phyloP scores from a whole-genome alignment of 495 filamentous ascomycete species.

The Talaromyces liani region DNA sequence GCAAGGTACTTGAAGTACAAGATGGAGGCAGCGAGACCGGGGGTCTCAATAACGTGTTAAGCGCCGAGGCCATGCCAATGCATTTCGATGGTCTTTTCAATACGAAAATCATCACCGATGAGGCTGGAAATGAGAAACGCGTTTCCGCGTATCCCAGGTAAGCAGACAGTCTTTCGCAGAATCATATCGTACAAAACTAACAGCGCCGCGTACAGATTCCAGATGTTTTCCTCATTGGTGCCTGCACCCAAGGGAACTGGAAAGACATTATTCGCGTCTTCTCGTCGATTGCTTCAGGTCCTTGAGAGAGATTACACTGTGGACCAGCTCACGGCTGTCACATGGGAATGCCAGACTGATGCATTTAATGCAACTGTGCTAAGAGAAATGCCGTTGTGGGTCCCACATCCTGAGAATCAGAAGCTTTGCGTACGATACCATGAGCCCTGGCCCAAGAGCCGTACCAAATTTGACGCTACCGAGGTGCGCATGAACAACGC shows the following conservation, averaged over 20 bases:
- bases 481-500: conserved; percentile 32
- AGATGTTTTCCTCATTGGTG: conserved; percentile 44
- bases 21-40: conserved; percentile 21
- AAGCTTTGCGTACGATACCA: conserved; percentile 46
- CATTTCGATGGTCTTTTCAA: conserved; percentile 52
- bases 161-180: background rate
- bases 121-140: background rate
- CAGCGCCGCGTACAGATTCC: conserved; percentile 28
- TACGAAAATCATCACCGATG: conserved; percentile 27
- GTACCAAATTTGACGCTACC: conserved; percentile 40
- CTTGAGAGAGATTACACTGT: background rate
- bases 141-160: background rate
- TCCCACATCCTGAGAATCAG: conserved; percentile 29
- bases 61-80: conserved; percentile 47
- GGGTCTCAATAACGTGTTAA: conserved; percentile 37
- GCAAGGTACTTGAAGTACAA: conserved; percentile 39
- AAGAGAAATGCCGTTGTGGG: background rate
- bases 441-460: conserved; percentile 43
- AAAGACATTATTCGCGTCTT: conserved; percentile 38
- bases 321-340: background rate
- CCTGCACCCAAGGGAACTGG: conserved; percentile 39
- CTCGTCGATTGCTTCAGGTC: conserved; percentile 7
- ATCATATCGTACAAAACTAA: background rate
- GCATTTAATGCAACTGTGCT: background rate
- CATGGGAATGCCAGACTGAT: background rate